Evolutionary conservation across 2,329 filamentous ascomycete genomes (phyloP), one percentile per base, ranked within the genome.

Genomic region (Sclerotinia subarctica): DNA sequence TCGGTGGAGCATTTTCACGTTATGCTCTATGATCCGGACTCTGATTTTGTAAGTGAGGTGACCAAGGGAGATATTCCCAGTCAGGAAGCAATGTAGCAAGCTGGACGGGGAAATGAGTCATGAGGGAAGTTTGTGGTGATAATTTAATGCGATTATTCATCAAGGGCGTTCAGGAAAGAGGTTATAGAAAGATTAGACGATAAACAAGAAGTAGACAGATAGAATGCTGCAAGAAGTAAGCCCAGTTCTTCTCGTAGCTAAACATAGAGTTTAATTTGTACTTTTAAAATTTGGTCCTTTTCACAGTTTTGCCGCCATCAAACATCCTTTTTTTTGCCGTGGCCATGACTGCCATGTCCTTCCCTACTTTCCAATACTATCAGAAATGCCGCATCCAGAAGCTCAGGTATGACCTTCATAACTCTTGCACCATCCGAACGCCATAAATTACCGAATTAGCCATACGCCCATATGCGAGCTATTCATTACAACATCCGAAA

Each of bases 1-100:
- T 88, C 91, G 0, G 87, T 98, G 15, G 94, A 97, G 82, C 94
- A 98, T 78, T 95, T 98, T 76, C 94, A 98, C 78, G 90, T 97
- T 76, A 93, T 97, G 93, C 82, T 97, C 66, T 91, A 89, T 77
- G 84, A 92, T 73, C 89, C 93, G 0, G 88, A 94, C 73, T 81
- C 83, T 51, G 83, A 81, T 4, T 92, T 96, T 72, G 79, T 97
- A 57, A 80, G 81, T 64, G 81, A 87, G 67, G 84, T 97, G 70
- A 97, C 93, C 7, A 81, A 86, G 49, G 90, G 88, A 17, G 93
- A 96, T 80, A 82, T 90, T 56, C 88, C 92, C 2, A 84, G 83
- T 71, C 80, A 82, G 69, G 84, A 82, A 35, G 49, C 26, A 13
- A 24, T 26, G 4, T 26, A 42, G 5, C 5, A 54, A n/a, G 38